These are phyloP conservation scores for Penicillium sp. DNA, from an alignment of 2,329 filamentous ascomycete species.

Conservation along the genomic window DNA sequence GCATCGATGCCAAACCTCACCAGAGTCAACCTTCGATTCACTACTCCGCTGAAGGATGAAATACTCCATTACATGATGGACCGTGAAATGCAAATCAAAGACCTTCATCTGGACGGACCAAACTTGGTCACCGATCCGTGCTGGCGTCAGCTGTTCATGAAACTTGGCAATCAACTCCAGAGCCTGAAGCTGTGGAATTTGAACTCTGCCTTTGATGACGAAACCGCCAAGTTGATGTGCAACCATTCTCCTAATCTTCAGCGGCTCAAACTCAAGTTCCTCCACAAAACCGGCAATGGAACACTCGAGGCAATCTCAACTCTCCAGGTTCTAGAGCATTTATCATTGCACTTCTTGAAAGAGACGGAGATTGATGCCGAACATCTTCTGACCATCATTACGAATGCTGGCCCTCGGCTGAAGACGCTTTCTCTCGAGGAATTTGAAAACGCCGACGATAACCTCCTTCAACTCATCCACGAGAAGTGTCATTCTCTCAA, in stretches of 20 bases:
- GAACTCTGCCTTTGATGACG: constrained; percentile 77
- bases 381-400: constrained; percentile 63
- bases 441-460: constrained; percentile 68
- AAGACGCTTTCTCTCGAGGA: constrained; percentile 75
- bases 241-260: constrained; percentile 67
- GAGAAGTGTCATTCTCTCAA: constrained; percentile 65
- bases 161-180: constrained; percentile 66
- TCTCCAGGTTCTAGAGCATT: constrained; percentile 67
- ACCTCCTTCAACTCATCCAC: constrained; percentile 71
- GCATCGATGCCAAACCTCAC: constrained; percentile 70
- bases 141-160: constrained; percentile 71
- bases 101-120: constrained; percentile 77
- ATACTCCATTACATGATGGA: constrained; percentile 79
- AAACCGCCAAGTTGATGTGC: constrained; percentile 64
- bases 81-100: constrained; percentile 68
- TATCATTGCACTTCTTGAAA: constrained; percentile 69
- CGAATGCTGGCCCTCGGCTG: constrained; percentile 65
- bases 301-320: constrained; percentile 67
- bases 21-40: constrained; percentile 75
- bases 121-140: constrained; percentile 77
- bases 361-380: constrained; percentile 58
- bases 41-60: constrained; percentile 86
- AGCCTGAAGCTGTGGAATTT: constrained; percentile 79
- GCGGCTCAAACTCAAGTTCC: constrained; percentile 79
- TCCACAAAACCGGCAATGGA: constrained; percentile 69